phyloP scores from a whole-genome alignment of 2,329 filamentous ascomycete species.

The Zymoseptoria pseudotritici region DNA sequence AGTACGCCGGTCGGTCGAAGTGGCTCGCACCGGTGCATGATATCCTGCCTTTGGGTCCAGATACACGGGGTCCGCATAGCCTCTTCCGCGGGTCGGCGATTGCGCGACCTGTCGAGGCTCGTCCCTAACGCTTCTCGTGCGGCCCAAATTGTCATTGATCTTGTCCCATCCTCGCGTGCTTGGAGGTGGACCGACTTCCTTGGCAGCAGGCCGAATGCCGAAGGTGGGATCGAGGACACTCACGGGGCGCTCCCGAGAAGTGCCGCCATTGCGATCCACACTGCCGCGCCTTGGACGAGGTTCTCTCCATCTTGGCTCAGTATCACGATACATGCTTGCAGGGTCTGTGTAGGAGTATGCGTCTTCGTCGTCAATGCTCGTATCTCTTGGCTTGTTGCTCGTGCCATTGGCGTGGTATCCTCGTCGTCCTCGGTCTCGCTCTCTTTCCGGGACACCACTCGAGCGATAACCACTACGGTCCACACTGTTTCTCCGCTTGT shows the following conservation, averaged over 20 bases:
- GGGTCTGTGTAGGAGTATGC: slow-evolving; percentile 45
- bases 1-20: slow-evolving; percentile 36
- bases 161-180: slow-evolving; percentile 65
- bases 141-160: slow-evolving; percentile 45
- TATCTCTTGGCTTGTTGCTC: slow-evolving; percentile 16
- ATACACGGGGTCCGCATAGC: slow-evolving; percentile 18
- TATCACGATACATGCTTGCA: slow-evolving; percentile 44
- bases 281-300: slow-evolving; percentile 37
- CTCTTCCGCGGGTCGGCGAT: slow-evolving; percentile 22
- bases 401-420: slow-evolving; percentile 27
- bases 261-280: slow-evolving; percentile 32
- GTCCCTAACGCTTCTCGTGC: slow-evolving; percentile 42
- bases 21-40: slow-evolving; percentile 27
- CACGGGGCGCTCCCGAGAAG: slow-evolving; percentile 36
- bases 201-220: slow-evolving; percentile 25
- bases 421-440: slow-evolving; percentile 22
- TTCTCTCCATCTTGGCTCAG: slow-evolving; percentile 40
- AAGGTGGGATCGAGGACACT: slow-evolving; percentile 35
- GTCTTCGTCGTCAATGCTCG: slow-evolving; percentile 35
- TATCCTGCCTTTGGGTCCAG: slow-evolving; percentile 32
- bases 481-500: slow-evolving; percentile 26
- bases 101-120: slow-evolving; percentile 15
- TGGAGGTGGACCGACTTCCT: slow-evolving; percentile 51
- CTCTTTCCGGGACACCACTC: slow-evolving; percentile 10
- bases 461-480: slow-evolving; percentile 22